Evolutionary conservation across 331 rosid species (phyloP).

Genomic region (Erythrophleum ivorense): DNA sequence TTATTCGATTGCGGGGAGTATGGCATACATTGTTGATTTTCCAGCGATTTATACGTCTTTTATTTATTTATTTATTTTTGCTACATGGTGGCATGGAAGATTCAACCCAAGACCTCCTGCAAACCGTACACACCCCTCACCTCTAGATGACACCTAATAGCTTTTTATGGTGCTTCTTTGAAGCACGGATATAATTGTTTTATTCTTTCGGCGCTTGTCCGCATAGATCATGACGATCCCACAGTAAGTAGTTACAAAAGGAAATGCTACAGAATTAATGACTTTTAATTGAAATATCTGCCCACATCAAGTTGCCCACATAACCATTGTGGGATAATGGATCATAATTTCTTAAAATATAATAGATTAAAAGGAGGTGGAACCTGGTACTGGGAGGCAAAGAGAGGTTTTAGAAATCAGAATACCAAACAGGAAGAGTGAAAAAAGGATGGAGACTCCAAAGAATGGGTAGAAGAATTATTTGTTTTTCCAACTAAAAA

Average conservation of each 20-base stretch:
- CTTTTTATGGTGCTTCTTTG: not conserved
- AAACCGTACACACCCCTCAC: not conserved
- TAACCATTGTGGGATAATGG: not conserved
- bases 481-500: not conserved
- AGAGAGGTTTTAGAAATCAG: no score
- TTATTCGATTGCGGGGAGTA: not conserved
- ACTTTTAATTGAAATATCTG: not conserved
- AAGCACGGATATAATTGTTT: not conserved
- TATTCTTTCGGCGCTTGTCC: not conserved
- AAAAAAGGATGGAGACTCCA: not conserved
- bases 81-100: no score
- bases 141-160: not conserved
- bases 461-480: not conserved
- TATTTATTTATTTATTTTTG: no score
- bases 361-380: not conserved
- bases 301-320: not conserved
- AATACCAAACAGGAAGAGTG: not conserved
- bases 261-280: not conserved
- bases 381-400: not conserved
- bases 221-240: constrained; percentile 2
- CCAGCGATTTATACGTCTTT: not conserved
- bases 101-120: not conserved
- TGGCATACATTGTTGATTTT: not conserved
- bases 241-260: not conserved
- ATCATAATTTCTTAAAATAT: not conserved